Evolutionary conservation across 495 filamentous ascomycete genomes (phyloP).

Genomic region (Corynascus novoguineensis): DNA sequence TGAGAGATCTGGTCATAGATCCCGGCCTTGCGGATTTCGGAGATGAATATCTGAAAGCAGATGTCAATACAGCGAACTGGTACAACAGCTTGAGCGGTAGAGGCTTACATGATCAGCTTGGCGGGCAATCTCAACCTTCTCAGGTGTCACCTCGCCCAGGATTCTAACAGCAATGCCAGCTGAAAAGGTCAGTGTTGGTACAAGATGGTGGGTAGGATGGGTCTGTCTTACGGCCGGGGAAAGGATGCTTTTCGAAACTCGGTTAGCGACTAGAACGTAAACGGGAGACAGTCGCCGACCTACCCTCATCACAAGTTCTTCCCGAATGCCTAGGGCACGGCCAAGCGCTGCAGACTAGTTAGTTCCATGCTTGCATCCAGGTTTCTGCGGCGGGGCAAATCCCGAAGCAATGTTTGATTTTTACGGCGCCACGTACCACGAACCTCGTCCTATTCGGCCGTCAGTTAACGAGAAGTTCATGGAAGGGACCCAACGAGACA

Average conservation of each 20-base stretch:
- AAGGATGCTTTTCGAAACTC: slow-evolving; percentile 52
- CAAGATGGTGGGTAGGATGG: slow-evolving; percentile 38
- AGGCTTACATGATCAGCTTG: slow-evolving; percentile 61
- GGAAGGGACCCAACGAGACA: background rate
- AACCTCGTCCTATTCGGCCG: slow-evolving; percentile 16
- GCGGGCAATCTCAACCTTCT: slow-evolving; percentile 73
- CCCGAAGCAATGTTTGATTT: background rate
- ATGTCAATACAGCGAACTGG: background rate
- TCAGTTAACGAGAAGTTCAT: slow-evolving; percentile 44
- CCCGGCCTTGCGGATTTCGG: slow-evolving; percentile 75
- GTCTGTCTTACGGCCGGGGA: slow-evolving; percentile 45
- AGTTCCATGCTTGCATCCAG: background rate
- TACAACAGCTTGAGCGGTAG: background rate
- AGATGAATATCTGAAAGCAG: slow-evolving; percentile 63
- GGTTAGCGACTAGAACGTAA: background rate
- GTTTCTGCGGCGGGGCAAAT: no score
- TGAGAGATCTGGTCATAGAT: slow-evolving; percentile 61
- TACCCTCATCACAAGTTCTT: slow-evolving; percentile 23
- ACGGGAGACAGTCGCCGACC: background rate
- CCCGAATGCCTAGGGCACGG: slow-evolving; percentile 17
- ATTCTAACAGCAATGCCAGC: slow-evolving; percentile 85
- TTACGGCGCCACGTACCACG: slow-evolving; percentile 12
- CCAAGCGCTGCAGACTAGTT: slow-evolving; percentile 14
- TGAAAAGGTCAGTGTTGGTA: background rate
- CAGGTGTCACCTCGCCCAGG: slow-evolving; percentile 77